Conservation (phyloP, 495 filamentous ascomycete genomes). For the Neurospora hispaniola region DNA sequence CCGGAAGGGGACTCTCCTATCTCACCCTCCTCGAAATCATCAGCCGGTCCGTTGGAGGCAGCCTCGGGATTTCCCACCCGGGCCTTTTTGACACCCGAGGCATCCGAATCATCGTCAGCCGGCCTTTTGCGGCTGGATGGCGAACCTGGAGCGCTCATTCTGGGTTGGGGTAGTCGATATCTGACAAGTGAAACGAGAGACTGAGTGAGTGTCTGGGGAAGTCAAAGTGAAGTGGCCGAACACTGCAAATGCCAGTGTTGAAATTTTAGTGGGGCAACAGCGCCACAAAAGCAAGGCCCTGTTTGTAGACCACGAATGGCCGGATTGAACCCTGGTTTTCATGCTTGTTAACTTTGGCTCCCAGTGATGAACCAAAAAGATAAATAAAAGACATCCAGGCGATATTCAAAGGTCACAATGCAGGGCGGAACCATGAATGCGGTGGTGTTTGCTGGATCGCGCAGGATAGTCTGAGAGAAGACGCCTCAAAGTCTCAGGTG, state of each 20-base stretch:
- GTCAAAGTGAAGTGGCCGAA: neutral
- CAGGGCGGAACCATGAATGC: neutral
- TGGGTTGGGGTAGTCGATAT: neutral
- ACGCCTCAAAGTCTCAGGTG: neutral
- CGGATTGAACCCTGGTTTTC: neutral
- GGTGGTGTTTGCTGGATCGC: neutral
- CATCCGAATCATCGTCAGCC: neutral
- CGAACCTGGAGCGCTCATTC: neutral
- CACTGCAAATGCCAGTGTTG: neutral
- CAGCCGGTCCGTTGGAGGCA: constrained; percentile 2
- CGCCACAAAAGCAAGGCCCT: neutral
- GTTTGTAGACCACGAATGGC: neutral
- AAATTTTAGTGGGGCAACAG: neutral
- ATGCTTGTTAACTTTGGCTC: neutral
- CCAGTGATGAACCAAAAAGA: neutral
- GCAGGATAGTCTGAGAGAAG: neutral
- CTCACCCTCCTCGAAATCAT: constrained; percentile 25
- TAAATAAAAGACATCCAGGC: neutral
- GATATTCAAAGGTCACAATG: neutral
- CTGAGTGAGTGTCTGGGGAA: neutral
- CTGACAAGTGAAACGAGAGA: neutral
- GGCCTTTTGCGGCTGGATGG: neutral
- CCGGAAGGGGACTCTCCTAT: constrained; percentile 18
- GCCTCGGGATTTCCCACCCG: neutral
- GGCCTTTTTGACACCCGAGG: neutral